Conservation (phyloP, 2,329 filamentous ascomycete genomes). For the Colletotrichum zoysiae region DNA sequence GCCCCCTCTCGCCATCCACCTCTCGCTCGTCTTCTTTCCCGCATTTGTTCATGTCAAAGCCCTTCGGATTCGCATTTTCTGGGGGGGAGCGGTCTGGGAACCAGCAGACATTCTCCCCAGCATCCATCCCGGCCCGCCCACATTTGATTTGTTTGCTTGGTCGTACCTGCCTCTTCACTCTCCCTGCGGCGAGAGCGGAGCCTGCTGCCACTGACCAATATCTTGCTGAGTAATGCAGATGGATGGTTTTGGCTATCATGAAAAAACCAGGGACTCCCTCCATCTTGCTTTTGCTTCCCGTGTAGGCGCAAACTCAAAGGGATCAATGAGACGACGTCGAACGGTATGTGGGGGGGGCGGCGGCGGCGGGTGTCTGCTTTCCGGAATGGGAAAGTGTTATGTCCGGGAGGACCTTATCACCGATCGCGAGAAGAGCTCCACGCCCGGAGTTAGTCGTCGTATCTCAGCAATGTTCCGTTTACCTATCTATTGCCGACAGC, state of each 20-base stretch:
- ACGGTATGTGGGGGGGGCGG: neutral
- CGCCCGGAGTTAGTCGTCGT: neutral
- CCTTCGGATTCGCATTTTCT: neutral
- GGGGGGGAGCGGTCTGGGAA: neutral
- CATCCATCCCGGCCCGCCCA: neutral
- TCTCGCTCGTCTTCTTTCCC: no score
- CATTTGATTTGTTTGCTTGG: neutral
- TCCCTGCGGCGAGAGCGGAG: neutral
- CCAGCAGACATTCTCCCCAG: neutral
- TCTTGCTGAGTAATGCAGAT: neutral
- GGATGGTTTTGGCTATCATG: neutral
- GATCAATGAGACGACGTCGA: conserved; percentile 8
- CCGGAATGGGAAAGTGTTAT: conserved; percentile 10
- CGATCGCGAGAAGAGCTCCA: neutral
- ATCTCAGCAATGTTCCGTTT: neutral
- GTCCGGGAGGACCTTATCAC: neutral
- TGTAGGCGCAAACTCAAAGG: neutral
- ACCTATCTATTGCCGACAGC: no score
- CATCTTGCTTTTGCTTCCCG: neutral
- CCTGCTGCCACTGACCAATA: neutral
- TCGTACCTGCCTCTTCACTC: no score
- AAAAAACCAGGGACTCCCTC: neutral
- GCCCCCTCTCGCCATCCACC: neutral
- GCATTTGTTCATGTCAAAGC: neutral
- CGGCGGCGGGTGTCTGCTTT: neutral